Conservation (phyloP, 768 basidiomycete species). For the Boletus rubroflammeus region DNA sequence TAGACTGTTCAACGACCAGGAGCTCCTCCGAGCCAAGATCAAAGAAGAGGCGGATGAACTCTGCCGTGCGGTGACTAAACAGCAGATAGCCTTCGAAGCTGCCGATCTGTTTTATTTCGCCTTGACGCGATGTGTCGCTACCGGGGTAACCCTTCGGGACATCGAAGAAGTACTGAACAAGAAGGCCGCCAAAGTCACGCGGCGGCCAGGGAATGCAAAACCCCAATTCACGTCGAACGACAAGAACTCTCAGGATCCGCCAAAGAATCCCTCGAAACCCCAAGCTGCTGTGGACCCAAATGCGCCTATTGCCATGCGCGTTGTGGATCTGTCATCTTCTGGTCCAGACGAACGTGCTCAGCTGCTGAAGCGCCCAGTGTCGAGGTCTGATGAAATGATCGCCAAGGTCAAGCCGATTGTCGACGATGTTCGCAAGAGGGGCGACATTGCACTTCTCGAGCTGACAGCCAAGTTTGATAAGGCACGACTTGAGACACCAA, state of each 20-base stretch:
- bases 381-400: constrained; percentile 62
- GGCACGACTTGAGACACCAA: constrained; percentile 61
- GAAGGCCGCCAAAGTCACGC: constrained; percentile 83
- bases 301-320: constrained; percentile 73
- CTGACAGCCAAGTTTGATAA: constrained; percentile 94
- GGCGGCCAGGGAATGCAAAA: constrained; percentile 91
- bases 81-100: constrained; percentile 90
- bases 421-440: constrained; percentile 74
- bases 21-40: constrained; percentile 87
- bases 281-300: constrained; percentile 28
- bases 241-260: constrained; percentile 21
- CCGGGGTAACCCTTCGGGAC: constrained; percentile 79
- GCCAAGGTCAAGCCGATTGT: constrained; percentile 93
- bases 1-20: constrained; percentile 76
- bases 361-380: constrained; percentile 84
- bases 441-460: constrained; percentile 83
- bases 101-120: constrained; percentile 95
- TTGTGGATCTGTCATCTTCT: constrained; percentile 51
- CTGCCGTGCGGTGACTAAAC: constrained; percentile 72
- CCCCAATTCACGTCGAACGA: constrained; percentile 55
- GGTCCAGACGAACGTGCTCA: constrained; percentile 53
- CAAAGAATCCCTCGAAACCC: constrained; percentile 29
- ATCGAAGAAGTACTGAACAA: constrained; percentile 79
- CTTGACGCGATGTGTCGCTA: constrained; percentile 76
- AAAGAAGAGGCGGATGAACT: constrained; percentile 98